phyloP scores from a whole-genome alignment of 2,329 filamentous ascomycete genomes.

The Didymella arachidicola region DNA sequence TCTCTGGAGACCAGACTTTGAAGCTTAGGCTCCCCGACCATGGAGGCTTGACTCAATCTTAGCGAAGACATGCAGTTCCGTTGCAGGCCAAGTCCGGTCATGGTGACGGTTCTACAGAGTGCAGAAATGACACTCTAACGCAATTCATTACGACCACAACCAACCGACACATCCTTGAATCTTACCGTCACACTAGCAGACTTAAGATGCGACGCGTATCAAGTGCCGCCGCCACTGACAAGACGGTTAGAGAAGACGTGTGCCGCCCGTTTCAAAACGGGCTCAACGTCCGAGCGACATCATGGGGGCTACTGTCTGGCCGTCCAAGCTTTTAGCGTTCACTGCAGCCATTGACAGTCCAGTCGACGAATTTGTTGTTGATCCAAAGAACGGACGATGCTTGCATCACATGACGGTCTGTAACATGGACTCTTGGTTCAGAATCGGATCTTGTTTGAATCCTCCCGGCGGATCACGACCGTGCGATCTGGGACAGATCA shows the following conservation, averaged over 20 bases:
- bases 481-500: neutral
- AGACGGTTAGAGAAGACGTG: neutral
- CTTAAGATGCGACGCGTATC: neutral
- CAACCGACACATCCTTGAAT: neutral
- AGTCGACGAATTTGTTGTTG: no score
- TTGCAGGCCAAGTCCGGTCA: no score
- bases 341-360: neutral
- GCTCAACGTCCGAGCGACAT: neutral
- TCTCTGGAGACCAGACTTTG: neutral
- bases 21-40: neutral
- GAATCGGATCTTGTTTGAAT: neutral
- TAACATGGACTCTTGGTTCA: neutral
- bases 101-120: neutral
- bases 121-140: neutral
- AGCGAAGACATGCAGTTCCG: no score
- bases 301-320: neutral
- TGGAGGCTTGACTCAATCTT: neutral
- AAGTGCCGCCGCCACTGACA: neutral
- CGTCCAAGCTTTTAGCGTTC: neutral
- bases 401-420: neutral
- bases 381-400: neutral
- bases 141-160: neutral
- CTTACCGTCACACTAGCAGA: neutral
- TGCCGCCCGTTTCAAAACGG: conserved; percentile 2
- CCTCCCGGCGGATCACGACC: conserved; percentile 1